Evolutionary conservation across 257 asterid genomes (phyloP).

Genomic region (Gardenia jasminoides): DNA sequence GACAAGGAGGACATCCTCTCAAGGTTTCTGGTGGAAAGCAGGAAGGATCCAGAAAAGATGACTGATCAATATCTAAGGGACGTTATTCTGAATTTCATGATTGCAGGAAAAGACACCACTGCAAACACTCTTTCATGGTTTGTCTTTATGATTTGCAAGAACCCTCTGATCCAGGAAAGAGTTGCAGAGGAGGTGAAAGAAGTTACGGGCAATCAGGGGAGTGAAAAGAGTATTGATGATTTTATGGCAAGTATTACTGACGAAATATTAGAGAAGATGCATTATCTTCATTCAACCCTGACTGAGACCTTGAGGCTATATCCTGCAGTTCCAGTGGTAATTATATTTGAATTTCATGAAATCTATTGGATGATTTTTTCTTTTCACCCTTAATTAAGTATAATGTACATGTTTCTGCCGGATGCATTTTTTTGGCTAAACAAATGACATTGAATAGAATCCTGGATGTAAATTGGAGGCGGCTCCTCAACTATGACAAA

Average conservation of each 20-base stretch:
- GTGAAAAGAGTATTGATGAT: slow-evolving; percentile 25
- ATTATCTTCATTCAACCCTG: slow-evolving; percentile 66
- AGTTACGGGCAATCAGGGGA: slow-evolving; percentile 13
- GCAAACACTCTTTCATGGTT: slow-evolving; percentile 83
- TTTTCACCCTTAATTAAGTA: no score
- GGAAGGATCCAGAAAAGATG: slow-evolving; percentile 60
- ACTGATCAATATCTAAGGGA: slow-evolving; percentile 58
- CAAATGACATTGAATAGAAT: no score
- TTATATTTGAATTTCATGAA: background rate
- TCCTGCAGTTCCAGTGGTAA: slow-evolving; percentile 78
- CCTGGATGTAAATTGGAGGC: no score
- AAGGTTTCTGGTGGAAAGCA: slow-evolving; percentile 59
- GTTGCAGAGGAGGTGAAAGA: slow-evolving; percentile 39
- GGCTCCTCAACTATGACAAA: no score
- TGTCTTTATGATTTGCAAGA: slow-evolving; percentile 57
- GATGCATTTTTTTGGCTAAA: no score
- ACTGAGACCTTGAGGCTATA: slow-evolving; percentile 71
- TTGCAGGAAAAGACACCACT: slow-evolving; percentile 75
- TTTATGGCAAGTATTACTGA: slow-evolving; percentile 48
- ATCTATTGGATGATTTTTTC: background rate
- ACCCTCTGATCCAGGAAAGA: slow-evolving; percentile 54
- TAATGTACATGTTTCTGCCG: background rate
- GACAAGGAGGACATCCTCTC: slow-evolving; percentile 72
- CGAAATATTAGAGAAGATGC: slow-evolving; percentile 65
- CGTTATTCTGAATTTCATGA: slow-evolving; percentile 59